Base-by-base conservation (phyloP, 2,329 filamentous ascomycete species). In the Colletotrichum tamarilloi region DNA sequence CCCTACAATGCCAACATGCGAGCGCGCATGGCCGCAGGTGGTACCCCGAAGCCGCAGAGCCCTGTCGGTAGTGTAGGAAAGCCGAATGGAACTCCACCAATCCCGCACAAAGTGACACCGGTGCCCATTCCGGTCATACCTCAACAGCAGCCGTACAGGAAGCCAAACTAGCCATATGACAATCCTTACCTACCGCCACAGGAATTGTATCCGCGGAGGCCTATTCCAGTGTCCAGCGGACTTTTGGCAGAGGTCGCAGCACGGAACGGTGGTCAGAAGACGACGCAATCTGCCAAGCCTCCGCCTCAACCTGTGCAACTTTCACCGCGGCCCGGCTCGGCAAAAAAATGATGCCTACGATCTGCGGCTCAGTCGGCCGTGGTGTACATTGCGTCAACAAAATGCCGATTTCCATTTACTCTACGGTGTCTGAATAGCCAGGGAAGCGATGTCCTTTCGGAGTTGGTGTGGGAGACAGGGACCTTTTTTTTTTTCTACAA, bases 51-150 rank as follows among this genome's bases (percentile, higher is more conserved):
- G 75, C 82, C 83, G 3, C 82, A 81, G 72, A 85, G 75, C 24
- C 74, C 75, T 14, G 74, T 68, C 11, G 62, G 67, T 19, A 75
- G 63, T 24, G 62, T 62, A 5, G 70, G 60, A 32, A 65, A 57
- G 46, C 30, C 64, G 14, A 84, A 83, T 60, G 83, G 83, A 12
- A 83, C 81, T 5, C 80, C 81, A n/a, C 68, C 53, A 57, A 76
- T 83, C 3, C 82, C 81, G 5, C 78, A 82, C 46, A 86, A 84
- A 76, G 84, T 86, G 42, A 86, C 84, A 24, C 84, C 84, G 7
- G 84, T 86, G 9, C 84, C 84, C 5, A 79, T 86, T 28, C 84
- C 84, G 4, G 80, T 82, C 19, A 84, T 85, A 59, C 84, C 84
- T 7, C 83, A 82, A 26, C 79, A 82, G n/a, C 80, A 80, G 58